phyloP scores from a whole-genome alignment of 352 stramenopile species.

The Thalassiosira exigua region DNA sequence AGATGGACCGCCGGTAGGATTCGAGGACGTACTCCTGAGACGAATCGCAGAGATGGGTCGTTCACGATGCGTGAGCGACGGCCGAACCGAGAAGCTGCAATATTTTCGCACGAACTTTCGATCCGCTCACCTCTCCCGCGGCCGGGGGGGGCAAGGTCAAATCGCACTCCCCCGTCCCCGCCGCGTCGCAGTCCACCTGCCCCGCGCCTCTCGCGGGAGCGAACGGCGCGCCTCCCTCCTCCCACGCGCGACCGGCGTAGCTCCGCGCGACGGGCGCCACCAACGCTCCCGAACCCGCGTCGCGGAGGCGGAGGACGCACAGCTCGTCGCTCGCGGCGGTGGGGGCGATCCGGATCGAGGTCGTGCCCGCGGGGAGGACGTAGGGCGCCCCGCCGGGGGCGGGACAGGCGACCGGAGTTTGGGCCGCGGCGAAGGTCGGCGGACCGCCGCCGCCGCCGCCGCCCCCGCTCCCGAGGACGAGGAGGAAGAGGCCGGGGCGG shows the following conservation, averaged over 20 bases:
- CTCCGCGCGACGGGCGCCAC: constrained; percentile 44
- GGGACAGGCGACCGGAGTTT: constrained; percentile 11
- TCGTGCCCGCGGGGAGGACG: not conserved
- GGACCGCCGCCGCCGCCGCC: too few species aligned
- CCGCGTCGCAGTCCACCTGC: not conserved
- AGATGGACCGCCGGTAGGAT: not conserved
- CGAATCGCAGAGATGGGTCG: too few species aligned
- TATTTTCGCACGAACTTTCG: too few species aligned
- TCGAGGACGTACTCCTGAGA: constrained; percentile 25
- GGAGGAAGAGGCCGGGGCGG: not conserved
- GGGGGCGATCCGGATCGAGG: not conserved
- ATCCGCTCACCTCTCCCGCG: not conserved
- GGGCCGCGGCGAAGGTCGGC: not conserved
- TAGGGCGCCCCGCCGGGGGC: not conserved
- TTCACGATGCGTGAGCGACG: too few species aligned
- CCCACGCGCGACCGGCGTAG: constrained; percentile 52
- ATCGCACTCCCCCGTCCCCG: not conserved
- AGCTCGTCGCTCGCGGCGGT: not conserved
- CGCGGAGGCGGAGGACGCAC: not conserved
- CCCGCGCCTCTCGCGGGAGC: not conserved
- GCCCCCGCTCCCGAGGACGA: not conserved
- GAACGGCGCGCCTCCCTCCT: constrained; percentile 29
- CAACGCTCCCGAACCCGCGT: not conserved
- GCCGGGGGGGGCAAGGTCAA: constrained; percentile 4
- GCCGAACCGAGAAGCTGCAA: too few species aligned